Conservation (phyloP, 2,329 filamentous ascomycete species). For the Colletotrichum sidae region DNA sequence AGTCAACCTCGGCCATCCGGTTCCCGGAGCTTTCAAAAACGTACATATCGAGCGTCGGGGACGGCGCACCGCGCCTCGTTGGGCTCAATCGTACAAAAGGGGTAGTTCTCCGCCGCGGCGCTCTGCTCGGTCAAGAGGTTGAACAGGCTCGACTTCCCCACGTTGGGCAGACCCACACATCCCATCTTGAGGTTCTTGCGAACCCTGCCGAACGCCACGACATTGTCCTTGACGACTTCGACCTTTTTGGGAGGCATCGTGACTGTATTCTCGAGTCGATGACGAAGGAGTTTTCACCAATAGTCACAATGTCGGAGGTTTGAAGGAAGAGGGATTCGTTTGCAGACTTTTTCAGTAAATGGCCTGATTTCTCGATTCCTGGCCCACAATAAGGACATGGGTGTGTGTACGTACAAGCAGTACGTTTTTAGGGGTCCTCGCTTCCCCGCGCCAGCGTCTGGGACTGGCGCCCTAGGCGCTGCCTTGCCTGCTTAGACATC, state of each 20-base stretch:
- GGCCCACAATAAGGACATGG: constrained; percentile 18
- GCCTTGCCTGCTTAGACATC: too few species aligned
- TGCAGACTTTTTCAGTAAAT: constrained; percentile 17
- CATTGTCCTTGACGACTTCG: constrained; percentile 54
- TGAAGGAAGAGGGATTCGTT: constrained; percentile 10
- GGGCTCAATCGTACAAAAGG: constrained; percentile 60
- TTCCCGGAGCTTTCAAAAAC: constrained; percentile 28
- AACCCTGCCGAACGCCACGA: constrained; percentile 58
- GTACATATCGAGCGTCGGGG: constrained; percentile 56
- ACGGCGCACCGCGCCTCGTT: constrained; percentile 59
- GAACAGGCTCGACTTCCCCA: constrained; percentile 59
- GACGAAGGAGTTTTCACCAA: constrained; percentile 4
- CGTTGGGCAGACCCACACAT: constrained; percentile 58
- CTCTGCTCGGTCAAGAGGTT: constrained; percentile 59
- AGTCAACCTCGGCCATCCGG: background rate
- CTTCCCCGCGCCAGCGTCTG: too few species aligned
- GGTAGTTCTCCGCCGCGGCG: constrained; percentile 58
- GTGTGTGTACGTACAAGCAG: background rate
- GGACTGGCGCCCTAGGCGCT: too few species aligned
- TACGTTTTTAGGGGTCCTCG: too few species aligned
- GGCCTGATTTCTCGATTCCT: constrained; percentile 22
- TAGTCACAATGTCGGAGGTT: constrained; percentile 9
- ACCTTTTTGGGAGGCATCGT: constrained; percentile 56
- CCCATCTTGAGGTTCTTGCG: constrained; percentile 60
- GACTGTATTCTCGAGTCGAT: background rate